Evolutionary conservation across 805 yeast genomes (phyloP).

Genomic region (Zygoascus bituminiphila): DNA sequence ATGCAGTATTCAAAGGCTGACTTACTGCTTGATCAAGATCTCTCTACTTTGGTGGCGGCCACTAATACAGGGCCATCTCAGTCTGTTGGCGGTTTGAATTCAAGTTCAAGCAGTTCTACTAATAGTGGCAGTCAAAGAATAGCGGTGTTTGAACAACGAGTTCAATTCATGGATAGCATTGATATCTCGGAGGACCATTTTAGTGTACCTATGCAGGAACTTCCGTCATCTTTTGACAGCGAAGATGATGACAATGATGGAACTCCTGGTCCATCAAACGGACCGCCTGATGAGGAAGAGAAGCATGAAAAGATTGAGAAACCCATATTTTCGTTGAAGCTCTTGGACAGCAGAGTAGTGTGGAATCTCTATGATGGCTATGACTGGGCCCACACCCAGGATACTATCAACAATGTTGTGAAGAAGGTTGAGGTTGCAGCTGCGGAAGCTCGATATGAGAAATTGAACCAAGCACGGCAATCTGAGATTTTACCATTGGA

Average conservation of each 20-base stretch:
- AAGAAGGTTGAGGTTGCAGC: constrained; percentile 49
- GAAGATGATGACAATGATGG: background rate
- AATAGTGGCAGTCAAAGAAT: constrained; percentile 4
- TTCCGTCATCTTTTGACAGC: background rate
- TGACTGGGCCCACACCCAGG: constrained; percentile 79
- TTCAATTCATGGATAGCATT: constrained; percentile 6
- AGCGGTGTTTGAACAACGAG: constrained; percentile 17
- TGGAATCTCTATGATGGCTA: constrained; percentile 74
- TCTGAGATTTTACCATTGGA: background rate
- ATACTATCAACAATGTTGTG: constrained; percentile 56
- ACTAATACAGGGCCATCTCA: background rate
- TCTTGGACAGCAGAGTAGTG: constrained; percentile 11
- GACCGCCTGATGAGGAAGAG: background rate
- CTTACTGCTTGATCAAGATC: constrained; percentile 26
- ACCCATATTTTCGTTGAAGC: constrained; percentile 1
- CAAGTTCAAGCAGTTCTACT: background rate
- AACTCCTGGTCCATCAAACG: background rate
- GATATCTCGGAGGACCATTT: constrained; percentile 23
- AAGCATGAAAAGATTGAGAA: background rate
- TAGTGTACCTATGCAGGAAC: constrained; percentile 4
- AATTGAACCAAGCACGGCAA: background rate
- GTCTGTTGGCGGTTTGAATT: background rate
- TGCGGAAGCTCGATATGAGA: constrained; percentile 23
- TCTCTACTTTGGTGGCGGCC: constrained; percentile 10
- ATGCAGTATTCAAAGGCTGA: constrained; percentile 20